Percentiles rank a stretch among this genome's conserved stretches.
Evolutionary conservation across 148 eudicot species (phyloP).

Genomic region (Limonium bicolor): DNA sequence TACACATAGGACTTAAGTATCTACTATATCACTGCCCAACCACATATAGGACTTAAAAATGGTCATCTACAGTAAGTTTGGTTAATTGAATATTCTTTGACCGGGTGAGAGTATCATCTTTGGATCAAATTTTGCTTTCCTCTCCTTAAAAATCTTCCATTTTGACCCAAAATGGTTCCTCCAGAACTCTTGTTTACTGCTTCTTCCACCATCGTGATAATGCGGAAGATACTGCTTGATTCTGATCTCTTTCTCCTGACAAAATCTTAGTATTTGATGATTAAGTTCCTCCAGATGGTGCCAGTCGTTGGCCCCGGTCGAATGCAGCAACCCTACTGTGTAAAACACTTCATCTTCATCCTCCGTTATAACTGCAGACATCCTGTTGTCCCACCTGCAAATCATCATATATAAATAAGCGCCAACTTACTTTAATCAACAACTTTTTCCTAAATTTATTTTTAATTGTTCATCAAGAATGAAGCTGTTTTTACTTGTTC

Average conservation of each 20-base stretch:
- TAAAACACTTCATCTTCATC: conserved; percentile 77
- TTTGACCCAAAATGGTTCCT: conserved; percentile 53
- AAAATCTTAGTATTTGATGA: conserved; percentile 28
- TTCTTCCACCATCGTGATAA: conserved; percentile 5
- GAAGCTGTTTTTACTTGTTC: conserved; percentile 32
- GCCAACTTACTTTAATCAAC: no score
- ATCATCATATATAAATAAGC: no score
- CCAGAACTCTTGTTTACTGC: conserved; percentile 43
- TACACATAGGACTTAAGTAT: no score
- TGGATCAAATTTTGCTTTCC: conserved; percentile 64
- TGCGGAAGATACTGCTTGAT: conserved; percentile 73
- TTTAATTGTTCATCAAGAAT: no score
- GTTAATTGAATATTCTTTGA: conserved; percentile 48
- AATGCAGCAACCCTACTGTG: conserved; percentile 51
- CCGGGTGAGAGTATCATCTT: conserved; percentile 74
- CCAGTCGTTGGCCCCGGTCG: conserved; percentile 30
- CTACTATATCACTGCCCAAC: background rate
- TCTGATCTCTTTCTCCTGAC: conserved; percentile 39
- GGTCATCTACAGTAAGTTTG: background rate
- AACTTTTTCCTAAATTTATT: no score
- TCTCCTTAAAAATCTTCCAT: conserved; percentile 45
- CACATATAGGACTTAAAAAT: background rate
- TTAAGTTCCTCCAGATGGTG: conserved; percentile 34
- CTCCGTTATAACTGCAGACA: conserved; percentile 66
- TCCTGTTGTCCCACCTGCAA: conserved; percentile 74